Evolutionary conservation across 768 basidiomycete genomes (phyloP), one percentile per base, ranked within the genome.

Genomic region (Tulasnella sp.): DNA sequence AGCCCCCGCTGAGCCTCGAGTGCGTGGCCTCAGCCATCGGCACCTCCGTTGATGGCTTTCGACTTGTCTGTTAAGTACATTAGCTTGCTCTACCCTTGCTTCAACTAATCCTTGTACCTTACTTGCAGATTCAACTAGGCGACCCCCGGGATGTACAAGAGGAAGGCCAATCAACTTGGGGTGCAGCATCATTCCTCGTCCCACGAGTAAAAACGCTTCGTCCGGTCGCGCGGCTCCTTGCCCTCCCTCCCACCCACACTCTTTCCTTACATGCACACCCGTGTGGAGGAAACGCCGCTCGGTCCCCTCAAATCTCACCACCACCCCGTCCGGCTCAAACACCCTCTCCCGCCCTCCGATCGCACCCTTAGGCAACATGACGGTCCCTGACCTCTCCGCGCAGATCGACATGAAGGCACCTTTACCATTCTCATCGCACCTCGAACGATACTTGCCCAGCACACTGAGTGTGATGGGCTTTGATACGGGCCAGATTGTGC

Each of bases 271-370:
- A 32, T 91, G 95, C 11, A 98, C 96, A 0, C 96, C 96, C 4
- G 94, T 90, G 3, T 87, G 95, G 14, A 98, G 95, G 2, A 98
- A 98, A 79, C 89, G 96, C 5, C 90, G 96, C 29, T 97, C 95
- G 2, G 90, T 98, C 6, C 95, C 95, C 1, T 96, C 94, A 1
- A 89, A 88, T 6, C 82, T 93, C 73, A 71, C 75, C 75, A 78
- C 67, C 68, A 74, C 47, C 63, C 77, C 75, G 36, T 73, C 44
- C 32, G 65, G 32, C 32, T 77, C 74, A 37, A 75, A 75, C 42
- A 74, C 66, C 62, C 70, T 47, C 37, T 67, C 36, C 19, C 63
- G 34, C 34, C 37, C 37, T 16, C 67, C 67, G 16, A 47, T 47
- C 67, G 67, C 40, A 22, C 52, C 76, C 73, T 8, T 77, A 77